phyloP scores from a whole-genome alignment of 257 asterid genomes.

The Petrea volubilis region DNA sequence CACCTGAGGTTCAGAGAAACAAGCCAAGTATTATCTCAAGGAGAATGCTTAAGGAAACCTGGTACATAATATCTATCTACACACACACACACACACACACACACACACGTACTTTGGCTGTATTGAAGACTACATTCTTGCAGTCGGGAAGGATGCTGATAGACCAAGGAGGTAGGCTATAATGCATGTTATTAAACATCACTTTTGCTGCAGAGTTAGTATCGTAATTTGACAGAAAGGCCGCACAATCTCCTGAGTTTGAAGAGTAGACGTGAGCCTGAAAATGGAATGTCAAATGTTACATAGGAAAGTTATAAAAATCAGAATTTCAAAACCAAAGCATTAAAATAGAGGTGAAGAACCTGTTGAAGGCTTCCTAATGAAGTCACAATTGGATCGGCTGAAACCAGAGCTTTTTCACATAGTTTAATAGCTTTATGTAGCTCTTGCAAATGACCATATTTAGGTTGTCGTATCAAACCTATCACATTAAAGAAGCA shows the following conservation, averaged over 20 bases:
- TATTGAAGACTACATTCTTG: slow-evolving; percentile 81
- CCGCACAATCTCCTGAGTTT: slow-evolving; percentile 79
- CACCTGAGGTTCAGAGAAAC: slow-evolving; percentile 49
- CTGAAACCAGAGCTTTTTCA: slow-evolving; percentile 74
- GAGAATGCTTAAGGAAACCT: not conserved
- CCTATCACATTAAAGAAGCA: slow-evolving; percentile 44
- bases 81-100: no score
- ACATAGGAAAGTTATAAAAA: not conserved
- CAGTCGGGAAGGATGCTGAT: slow-evolving; percentile 97
- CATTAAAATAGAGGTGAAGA: slow-evolving; percentile 4
- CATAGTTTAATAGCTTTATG: slow-evolving; percentile 80
- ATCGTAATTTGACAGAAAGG: slow-evolving; percentile 82
- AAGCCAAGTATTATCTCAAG: not conserved
- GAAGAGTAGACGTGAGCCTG: slow-evolving; percentile 88
- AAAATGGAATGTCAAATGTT: slow-evolving; percentile 7
- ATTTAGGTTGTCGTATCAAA: slow-evolving; percentile 82
- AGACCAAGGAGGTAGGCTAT: slow-evolving; percentile 91
- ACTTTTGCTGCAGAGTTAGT: slow-evolving; percentile 57
- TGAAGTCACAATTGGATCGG: slow-evolving; percentile 81
- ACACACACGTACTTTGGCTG: slow-evolving; percentile 97
- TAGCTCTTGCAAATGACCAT: slow-evolving; percentile 89
- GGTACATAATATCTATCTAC: no score
- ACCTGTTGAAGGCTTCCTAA: slow-evolving; percentile 95
- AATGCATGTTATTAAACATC: slow-evolving; percentile 84
- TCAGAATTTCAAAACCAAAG: not conserved